Base-by-base conservation (phyloP, 1,284 basidiomycete species). In the Austroboletus niveus region DNA sequence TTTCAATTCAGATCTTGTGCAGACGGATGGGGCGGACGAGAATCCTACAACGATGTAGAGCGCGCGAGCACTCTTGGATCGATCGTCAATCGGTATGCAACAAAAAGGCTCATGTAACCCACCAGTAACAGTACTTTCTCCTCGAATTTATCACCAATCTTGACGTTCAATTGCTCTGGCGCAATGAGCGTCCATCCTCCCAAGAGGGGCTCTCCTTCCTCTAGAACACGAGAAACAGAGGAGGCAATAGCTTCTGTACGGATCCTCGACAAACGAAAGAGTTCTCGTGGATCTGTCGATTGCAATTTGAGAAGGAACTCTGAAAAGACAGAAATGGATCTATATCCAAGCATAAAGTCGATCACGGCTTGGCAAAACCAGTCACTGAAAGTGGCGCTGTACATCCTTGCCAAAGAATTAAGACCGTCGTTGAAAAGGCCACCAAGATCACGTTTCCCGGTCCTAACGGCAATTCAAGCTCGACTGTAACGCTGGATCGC, bases 361-460 rank as follows among this genome's bases (percentile, higher is more conserved):
- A 95, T 93, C 45, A 94, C 90, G 1, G 94, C 91, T 74, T 99
- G 96, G 48, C 84, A 87, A 72, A 98, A 99, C 84, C 95, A 98
- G 72, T 98, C 96, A 53, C 88, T 87, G 62, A 95, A 92, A 4
- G 89, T 89, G 20, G 90, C 85, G 8, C 87, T 85, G 69, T 91
- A 92, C 85, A 92, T 83, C 63, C 90, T 83, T 39, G 92, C 88
- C 29, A 97, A 72, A 2, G 93, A 95, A 67, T 95, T 97, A 52
- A 95, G 84, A 1, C 94, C 94, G 63, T 97, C 94, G 64, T 97
- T 91, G 22, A 97, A 77, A 75, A 98, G 82, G 2, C 96, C 96
- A 36, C 82, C 80, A 27, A 97, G 74, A 67, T 98, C 95, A 20
- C 96, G 84, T 72, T 93, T 96, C 30, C 96, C 96, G 0, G 95